These are phyloP conservation scores for Chenopodium suecicum DNA, from an alignment of 148 eudicot species.

Conservation along the genomic window DNA sequence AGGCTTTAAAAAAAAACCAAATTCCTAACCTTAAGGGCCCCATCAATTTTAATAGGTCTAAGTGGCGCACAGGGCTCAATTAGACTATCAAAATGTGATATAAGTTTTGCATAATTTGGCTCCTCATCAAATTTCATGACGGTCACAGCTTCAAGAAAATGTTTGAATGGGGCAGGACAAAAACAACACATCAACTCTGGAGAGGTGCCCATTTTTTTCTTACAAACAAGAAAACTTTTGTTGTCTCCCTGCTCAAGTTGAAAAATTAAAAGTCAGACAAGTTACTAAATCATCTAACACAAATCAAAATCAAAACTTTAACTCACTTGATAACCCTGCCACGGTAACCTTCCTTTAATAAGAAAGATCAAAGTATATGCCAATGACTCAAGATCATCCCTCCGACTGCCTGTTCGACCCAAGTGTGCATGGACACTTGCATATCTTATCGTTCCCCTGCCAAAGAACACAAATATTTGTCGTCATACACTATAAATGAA, in stretches of 20 bases:
- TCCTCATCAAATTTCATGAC: conserved; percentile 95
- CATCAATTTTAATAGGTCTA: conserved; percentile 82
- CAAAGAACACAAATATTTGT: conserved; percentile 7
- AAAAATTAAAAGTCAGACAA: conserved; percentile 18
- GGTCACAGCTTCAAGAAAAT: conserved; percentile 89
- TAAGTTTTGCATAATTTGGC: conserved; percentile 79
- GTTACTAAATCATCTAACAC: not conserved
- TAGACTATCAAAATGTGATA: conserved; percentile 75
- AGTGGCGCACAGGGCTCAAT: conserved; percentile 77
- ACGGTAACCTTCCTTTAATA: conserved; percentile 68
- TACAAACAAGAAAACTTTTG: conserved; percentile 86
- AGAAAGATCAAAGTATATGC: conserved; percentile 82
- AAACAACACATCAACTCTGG: conserved; percentile 96
- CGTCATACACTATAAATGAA: not conserved
- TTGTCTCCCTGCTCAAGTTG: conserved; percentile 71
- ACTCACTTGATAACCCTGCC: conserved; percentile 91
- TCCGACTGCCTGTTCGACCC: conserved; percentile 91
- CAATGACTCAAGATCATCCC: conserved; percentile 83
- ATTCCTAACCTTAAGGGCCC: conserved; percentile 72
- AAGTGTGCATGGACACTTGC: conserved; percentile 98
- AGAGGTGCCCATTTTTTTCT: conserved; percentile 90
- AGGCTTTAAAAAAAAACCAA: not conserved
- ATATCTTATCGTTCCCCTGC: conserved; percentile 93
- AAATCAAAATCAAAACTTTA: conserved; percentile 14
- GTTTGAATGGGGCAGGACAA: conserved; percentile 84